These are phyloP conservation scores for Phytophthora megakarya DNA, from an alignment of 352 stramenopile genomes.

Conservation along the genomic window DNA sequence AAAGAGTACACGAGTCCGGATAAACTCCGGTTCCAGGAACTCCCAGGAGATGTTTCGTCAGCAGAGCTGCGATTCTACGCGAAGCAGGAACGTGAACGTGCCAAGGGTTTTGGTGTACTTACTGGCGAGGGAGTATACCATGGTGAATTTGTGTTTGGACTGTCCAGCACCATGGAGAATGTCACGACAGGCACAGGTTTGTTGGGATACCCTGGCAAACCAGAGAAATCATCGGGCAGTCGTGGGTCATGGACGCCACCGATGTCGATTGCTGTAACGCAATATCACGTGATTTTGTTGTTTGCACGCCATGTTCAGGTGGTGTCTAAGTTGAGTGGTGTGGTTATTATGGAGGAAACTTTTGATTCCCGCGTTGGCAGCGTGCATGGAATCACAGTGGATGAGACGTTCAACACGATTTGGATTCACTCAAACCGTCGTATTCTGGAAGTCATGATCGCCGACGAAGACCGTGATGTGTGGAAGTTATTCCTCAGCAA, in stretches of 20 bases:
- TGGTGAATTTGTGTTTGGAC: constrained; percentile 80
- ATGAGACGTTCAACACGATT: constrained; percentile 83
- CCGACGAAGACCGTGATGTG: constrained; percentile 91
- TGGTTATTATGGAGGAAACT: constrained; percentile 84
- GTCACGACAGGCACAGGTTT: constrained; percentile 78
- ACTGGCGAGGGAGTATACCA: constrained; percentile 92
- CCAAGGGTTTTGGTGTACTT: constrained; percentile 90
- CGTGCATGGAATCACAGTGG: constrained; percentile 63
- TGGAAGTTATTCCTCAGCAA: constrained; percentile 93
- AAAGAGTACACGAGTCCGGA: constrained; percentile 80
- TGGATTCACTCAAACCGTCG: constrained; percentile 85
- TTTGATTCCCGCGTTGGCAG: constrained; percentile 82
- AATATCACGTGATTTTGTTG: constrained; percentile 93
- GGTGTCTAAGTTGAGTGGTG: constrained; percentile 86
- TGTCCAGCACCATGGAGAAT: constrained; percentile 79
- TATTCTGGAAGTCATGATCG: constrained; percentile 78
- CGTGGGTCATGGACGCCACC: constrained; percentile 62
- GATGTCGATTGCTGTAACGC: constrained; percentile 86
- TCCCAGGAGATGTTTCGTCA: constrained; percentile 84
- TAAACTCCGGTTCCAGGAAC: constrained; percentile 88
- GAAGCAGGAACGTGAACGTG: constrained; percentile 78
- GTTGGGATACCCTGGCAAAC: constrained; percentile 72
- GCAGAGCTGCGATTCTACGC: constrained; percentile 82
- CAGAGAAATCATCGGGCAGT: constrained; percentile 45
- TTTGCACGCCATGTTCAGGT: constrained; percentile 84